phyloP scores from a whole-genome alignment of 306 rosid species.

The Dalbergia cochinchinensis region DNA sequence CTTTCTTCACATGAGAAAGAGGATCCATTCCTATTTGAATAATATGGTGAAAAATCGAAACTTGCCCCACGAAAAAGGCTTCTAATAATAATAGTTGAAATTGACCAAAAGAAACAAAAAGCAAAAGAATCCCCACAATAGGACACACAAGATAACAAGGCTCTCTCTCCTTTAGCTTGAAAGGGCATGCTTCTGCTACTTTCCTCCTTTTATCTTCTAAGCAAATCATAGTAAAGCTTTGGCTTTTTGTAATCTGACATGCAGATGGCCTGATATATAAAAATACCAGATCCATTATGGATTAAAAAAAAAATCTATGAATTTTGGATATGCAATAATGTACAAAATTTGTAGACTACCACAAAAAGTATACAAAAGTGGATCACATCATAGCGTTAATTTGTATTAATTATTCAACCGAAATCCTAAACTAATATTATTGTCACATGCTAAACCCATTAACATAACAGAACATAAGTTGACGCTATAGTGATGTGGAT shows the following conservation, averaged over 20 bases:
- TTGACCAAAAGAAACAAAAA: constrained; percentile 4
- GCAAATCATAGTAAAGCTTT: constrained; percentile 66
- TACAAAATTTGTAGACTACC: background rate
- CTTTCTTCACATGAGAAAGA: background rate
- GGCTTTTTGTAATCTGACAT: constrained; percentile 68
- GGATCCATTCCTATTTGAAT: background rate
- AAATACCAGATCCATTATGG: background rate
- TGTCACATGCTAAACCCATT: background rate
- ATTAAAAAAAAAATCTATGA: background rate
- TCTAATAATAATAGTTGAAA: constrained; percentile 14
- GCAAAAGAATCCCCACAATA: background rate
- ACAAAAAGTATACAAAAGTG: background rate
- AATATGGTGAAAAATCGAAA: constrained; percentile 12
- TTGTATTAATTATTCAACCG: background rate
- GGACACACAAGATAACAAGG: constrained; percentile 23
- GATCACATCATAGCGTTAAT: no score
- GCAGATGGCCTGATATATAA: constrained; percentile 65
- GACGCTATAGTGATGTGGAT: background rate
- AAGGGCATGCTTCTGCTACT: background rate
- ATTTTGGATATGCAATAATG: background rate
- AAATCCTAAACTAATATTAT: background rate
- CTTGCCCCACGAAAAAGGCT: constrained; percentile 12
- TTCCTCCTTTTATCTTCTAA: constrained; percentile 47
- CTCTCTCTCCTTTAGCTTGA: constrained; percentile 17
- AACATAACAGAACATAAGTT: background rate